phyloP scores from a whole-genome alignment of 2,329 filamentous ascomycete species.

The Podosphaera fusca region DNA sequence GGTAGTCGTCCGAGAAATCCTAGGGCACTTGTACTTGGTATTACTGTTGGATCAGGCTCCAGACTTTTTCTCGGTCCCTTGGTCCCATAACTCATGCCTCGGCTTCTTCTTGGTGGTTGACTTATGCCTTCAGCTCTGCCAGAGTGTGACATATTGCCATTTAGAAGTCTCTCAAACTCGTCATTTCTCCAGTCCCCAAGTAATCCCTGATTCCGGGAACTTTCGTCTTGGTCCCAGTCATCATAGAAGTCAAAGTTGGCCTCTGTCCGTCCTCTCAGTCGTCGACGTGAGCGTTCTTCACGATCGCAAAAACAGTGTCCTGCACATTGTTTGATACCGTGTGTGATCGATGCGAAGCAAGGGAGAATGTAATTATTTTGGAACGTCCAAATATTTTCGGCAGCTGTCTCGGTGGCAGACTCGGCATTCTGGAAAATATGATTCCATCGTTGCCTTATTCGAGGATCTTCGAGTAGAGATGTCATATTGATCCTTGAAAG shows the following conservation, averaged over 20 bases:
- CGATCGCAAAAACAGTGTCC: constrained; percentile 46
- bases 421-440: constrained; percentile 81
- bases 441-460: constrained; percentile 81
- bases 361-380: constrained; percentile 67
- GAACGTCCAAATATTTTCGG: constrained; percentile 73
- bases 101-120: constrained; percentile 46
- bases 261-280: constrained; percentile 50
- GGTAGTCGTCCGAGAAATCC: constrained; percentile 69
- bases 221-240: constrained; percentile 54
- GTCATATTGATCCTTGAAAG: constrained; percentile 11
- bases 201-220: constrained; percentile 31
- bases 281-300: constrained; percentile 50
- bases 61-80: constrained; percentile 34
- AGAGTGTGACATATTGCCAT: constrained; percentile 33
- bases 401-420: constrained; percentile 73
- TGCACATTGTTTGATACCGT: constrained; percentile 49
- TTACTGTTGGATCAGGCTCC: constrained; percentile 57
- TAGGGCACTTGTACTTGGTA: constrained; percentile 64
- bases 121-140: constrained; percentile 22
- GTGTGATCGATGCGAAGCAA: constrained; percentile 45
- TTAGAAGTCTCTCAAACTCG: constrained; percentile 65
- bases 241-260: constrained; percentile 93
- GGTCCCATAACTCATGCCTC: constrained; percentile 78
- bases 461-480: constrained; percentile 48
- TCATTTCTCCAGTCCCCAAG: constrained; percentile 57